Evolutionary conservation across 257 asterid genomes (phyloP).

Genomic region (Ilex asprella): DNA sequence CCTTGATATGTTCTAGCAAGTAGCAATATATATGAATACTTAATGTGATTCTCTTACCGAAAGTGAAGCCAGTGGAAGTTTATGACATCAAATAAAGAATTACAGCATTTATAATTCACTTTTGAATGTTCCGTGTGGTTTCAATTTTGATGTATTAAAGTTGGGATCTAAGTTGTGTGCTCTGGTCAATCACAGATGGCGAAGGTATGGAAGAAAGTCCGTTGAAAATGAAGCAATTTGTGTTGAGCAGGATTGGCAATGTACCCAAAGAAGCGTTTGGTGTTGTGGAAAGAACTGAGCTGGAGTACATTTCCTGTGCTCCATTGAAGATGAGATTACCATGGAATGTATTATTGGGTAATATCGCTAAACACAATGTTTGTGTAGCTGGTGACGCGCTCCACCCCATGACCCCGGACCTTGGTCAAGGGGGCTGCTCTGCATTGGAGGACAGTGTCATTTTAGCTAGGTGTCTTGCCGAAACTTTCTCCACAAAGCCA

Average conservation of each 20-base stretch:
- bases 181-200: conserved; percentile 28
- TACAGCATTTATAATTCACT: not conserved
- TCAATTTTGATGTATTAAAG: not conserved
- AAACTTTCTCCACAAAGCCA: conserved; percentile 18
- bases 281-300: conserved; percentile 41
- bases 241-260: conserved; percentile 26
- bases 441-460: conserved; percentile 60
- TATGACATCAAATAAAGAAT: no score
- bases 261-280: conserved; percentile 25
- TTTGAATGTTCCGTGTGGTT: not conserved
- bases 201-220: conserved; percentile 37
- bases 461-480: conserved; percentile 55
- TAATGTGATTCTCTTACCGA: not conserved
- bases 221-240: conserved; percentile 54
- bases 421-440: conserved; percentile 82
- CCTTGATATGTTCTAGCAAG: no score
- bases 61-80: no score
- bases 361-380: conserved; percentile 38
- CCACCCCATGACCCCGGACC: conserved; percentile 83
- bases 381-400: conserved; percentile 71
- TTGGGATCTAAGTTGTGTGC: not conserved
- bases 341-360: conserved; percentile 43
- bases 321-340: conserved; percentile 49
- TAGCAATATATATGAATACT: no score
- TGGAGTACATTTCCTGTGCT: conserved; percentile 39